Evolutionary conservation across 2,329 filamentous ascomycete species (phyloP).

Genomic region (Ophiostoma australiae): DNA sequence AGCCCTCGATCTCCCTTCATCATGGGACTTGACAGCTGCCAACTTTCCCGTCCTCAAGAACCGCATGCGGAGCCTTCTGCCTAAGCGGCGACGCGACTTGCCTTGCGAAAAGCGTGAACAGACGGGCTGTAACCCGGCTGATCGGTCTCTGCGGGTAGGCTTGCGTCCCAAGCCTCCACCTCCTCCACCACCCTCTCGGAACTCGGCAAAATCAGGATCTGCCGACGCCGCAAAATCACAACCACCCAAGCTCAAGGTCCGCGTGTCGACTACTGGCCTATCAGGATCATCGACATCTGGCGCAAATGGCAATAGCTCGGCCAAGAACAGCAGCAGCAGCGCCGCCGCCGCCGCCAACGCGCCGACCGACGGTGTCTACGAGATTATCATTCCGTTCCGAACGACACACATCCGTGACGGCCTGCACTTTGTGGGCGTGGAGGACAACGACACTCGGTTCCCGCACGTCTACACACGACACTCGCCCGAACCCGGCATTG

Average conservation of each 20-base stretch:
- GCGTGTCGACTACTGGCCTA: constrained; percentile 19
- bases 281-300: neutral
- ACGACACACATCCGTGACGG: constrained; percentile 75
- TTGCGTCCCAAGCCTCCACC: constrained; percentile 35
- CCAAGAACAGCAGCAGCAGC: constrained; percentile 1
- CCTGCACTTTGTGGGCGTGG: constrained; percentile 83
- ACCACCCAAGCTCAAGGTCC: constrained; percentile 25
- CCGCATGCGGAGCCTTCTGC: constrained; percentile 54
- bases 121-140: constrained; percentile 52
- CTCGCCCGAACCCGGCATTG: constrained; percentile 68
- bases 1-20: constrained; percentile 55
- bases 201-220: neutral
- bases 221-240: constrained; percentile 9
- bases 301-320: neutral
- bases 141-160: constrained; percentile 46
- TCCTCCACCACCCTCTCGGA: constrained; percentile 3
- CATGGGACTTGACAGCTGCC: constrained; percentile 60
- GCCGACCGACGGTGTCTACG: constrained; percentile 31
- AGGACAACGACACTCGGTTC: constrained; percentile 73
- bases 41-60: constrained; percentile 72
- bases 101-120: constrained; percentile 52
- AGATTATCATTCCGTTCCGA: constrained; percentile 66
- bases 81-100: constrained; percentile 49
- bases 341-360: neutral
- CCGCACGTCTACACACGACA: constrained; percentile 89